Evolutionary conservation across 768 basidiomycete genomes (phyloP), one percentile per base, ranked within the genome.

Genomic region (Lyophyllum shimeji): DNA sequence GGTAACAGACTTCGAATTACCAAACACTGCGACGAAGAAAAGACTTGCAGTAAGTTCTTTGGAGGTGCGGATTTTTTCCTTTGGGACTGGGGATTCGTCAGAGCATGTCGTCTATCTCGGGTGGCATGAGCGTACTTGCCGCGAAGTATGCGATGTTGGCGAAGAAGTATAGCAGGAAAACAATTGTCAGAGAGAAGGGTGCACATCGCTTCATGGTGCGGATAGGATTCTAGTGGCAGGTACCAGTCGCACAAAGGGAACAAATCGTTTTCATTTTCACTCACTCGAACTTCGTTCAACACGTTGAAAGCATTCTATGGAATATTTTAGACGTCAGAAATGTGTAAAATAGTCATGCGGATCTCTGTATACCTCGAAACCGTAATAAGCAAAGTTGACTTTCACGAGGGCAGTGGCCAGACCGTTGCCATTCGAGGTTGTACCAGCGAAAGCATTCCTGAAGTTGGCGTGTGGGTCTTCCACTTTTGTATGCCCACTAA

Each of bases 401-500:
- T 74, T 72, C 24, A 74, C 67, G 0, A 73, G 64, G 1, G 73
- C 73, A 21, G 69, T 74, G 2, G 71, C 71, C 11, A 74, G 61
- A 6, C 79, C 79, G 57, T 82, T 80, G 44, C 79, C 75, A 46
- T 70, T 72, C 47, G 73, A 72, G 1, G 78, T 80, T 24, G 82
- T 83, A 18, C 82, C 84, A 1, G 72, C 74, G 53, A 88, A 89
- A 0, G 81, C 72, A 61, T 86, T 66, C 39, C 69, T 73, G 67
- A 88, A 87, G 65, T 85, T 84, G 37, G 71, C 74, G 46, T 78
- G 74, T 0, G 86, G 83, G 65, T 87, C 78, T 42, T 74, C 39
- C n/a, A 88, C 76, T 7, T 72, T 74, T 2, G 83, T 85, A 51
- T 76, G 71, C 0, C 84, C 86, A 3, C 79, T 77, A 11, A 88